phyloP scores from a whole-genome alignment of 257 asterid species.

The Paraleonurus japonicus region DNA sequence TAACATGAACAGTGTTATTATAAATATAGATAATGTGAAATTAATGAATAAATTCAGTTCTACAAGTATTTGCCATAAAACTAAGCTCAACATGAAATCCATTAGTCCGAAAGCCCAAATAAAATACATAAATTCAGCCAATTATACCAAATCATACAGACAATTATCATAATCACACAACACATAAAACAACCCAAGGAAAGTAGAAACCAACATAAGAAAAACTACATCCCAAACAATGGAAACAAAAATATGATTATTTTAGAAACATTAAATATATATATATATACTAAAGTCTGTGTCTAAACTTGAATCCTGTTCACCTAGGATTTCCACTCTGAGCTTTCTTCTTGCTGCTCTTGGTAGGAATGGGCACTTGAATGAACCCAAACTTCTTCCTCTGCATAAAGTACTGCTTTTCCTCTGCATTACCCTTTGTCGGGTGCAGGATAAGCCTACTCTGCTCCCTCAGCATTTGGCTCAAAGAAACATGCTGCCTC shows the following conservation, averaged over 20 bases:
- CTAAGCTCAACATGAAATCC: background rate
- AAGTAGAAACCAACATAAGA: background rate
- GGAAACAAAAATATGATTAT: background rate
- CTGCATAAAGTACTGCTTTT: conserved; percentile 53
- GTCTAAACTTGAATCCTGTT: background rate
- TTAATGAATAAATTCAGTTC: too few relatives aligned
- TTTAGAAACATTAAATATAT: background rate
- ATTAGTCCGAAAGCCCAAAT: background rate
- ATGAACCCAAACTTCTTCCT: conserved; percentile 94
- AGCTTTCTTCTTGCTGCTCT: conserved; percentile 61
- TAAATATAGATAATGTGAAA: too few relatives aligned
- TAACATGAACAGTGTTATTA: too few relatives aligned
- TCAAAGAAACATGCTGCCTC: conserved; percentile 58
- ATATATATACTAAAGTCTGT: conserved; percentile 1
- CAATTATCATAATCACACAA: conserved; percentile 22
- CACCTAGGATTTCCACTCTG: conserved; percentile 38
- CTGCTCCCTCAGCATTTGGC: conserved; percentile 84
- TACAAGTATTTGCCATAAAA: too few relatives aligned
- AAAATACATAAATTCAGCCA: background rate
- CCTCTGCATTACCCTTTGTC: conserved; percentile 30
- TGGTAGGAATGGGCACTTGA: conserved; percentile 63
- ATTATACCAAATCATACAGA: background rate
- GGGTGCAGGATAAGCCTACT: conserved; percentile 64
- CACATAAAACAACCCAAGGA: conserved; percentile 15
- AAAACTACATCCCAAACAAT: conserved; percentile 17